phyloP scores from a whole-genome alignment of 495 filamentous ascomycete species.

The Apodospora peruviana region DNA sequence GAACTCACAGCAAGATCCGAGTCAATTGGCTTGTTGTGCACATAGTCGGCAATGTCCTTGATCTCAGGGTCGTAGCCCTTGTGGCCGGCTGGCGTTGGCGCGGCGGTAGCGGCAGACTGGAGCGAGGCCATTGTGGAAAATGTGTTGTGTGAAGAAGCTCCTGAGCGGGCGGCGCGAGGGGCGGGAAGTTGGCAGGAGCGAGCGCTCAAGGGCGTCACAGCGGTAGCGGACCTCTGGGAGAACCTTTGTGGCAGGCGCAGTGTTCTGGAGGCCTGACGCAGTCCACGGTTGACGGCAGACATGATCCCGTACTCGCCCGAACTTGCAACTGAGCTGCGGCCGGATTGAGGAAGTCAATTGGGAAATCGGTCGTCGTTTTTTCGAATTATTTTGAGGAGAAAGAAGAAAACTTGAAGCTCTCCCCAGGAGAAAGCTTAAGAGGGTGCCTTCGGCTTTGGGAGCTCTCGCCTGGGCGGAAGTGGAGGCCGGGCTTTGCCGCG shows the following conservation, averaged over 20 bases:
- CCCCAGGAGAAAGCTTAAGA: not conserved
- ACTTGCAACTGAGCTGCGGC: not conserved
- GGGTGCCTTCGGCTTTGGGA: not conserved
- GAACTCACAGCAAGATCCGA: slow-evolving; percentile 83
- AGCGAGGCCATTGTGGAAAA: slow-evolving; percentile 55
- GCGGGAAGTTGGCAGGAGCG: slow-evolving; percentile 5
- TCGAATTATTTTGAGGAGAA: not conserved
- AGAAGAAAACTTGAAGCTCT: not conserved
- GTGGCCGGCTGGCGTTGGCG: slow-evolving; percentile 40
- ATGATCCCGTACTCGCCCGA: slow-evolving; percentile 9
- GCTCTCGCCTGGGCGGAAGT: not conserved
- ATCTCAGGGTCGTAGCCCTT: slow-evolving; percentile 84
- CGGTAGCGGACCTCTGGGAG: not conserved
- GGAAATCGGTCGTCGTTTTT: not conserved
- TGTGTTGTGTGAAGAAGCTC: slow-evolving; percentile 19
- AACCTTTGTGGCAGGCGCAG: slow-evolving; percentile 15
- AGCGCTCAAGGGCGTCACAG: not conserved
- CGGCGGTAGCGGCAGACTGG: slow-evolving; percentile 47
- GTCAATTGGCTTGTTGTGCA: slow-evolving; percentile 84
- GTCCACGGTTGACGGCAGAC: slow-evolving; percentile 26
- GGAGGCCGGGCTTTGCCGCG: not conserved
- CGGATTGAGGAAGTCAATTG: slow-evolving; percentile 16
- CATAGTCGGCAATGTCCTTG: slow-evolving; percentile 87
- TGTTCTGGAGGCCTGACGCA: slow-evolving; percentile 25
- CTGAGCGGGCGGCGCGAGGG: slow-evolving; percentile 15